Conservation (phyloP, 805 yeast genomes). For the Starmerella cellae region DNA sequence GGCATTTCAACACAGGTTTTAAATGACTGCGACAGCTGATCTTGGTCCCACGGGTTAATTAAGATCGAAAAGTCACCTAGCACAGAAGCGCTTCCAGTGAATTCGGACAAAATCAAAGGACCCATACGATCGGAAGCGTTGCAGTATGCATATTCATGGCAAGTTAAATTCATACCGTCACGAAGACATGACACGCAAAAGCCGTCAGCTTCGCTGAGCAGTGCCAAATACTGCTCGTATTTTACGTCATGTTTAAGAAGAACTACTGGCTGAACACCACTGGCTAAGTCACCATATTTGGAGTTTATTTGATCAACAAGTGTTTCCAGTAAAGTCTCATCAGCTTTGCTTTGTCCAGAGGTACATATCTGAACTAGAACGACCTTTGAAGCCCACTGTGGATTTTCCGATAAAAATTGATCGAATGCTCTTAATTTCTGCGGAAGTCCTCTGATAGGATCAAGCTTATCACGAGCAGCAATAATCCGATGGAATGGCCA, state of each 20-base stretch:
- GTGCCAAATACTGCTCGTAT: conserved; percentile 77
- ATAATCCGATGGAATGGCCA: conserved; percentile 63
- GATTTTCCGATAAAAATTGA: conserved; percentile 55
- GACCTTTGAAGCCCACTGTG: conserved; percentile 52
- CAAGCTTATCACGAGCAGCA: conserved; percentile 80
- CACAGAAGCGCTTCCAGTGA: conserved; percentile 84
- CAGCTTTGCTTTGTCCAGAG: conserved; percentile 28
- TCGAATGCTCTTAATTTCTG: conserved; percentile 84
- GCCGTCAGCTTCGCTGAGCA: conserved; percentile 71
- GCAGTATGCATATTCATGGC: conserved; percentile 83
- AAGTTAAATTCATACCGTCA: conserved; percentile 93
- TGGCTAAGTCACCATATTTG: conserved; percentile 50
- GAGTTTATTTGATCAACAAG: conserved; percentile 81
- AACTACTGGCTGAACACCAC: conserved; percentile 66
- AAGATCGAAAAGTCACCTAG: conserved; percentile 53
- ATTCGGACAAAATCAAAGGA: conserved; percentile 78
- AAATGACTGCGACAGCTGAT: conserved; percentile 50
- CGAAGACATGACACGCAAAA: conserved; percentile 84
- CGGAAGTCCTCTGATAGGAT: conserved; percentile 73
- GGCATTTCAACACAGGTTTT: conserved; percentile 53
- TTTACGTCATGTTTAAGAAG: conserved; percentile 78
- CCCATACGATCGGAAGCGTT: conserved; percentile 38
- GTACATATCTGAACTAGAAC: conserved; percentile 73
- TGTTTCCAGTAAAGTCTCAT: conserved; percentile 44
- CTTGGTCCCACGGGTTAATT: conserved; percentile 84